Conservation (phyloP, 306 rosid species). For the Lotus japonicus region DNA sequence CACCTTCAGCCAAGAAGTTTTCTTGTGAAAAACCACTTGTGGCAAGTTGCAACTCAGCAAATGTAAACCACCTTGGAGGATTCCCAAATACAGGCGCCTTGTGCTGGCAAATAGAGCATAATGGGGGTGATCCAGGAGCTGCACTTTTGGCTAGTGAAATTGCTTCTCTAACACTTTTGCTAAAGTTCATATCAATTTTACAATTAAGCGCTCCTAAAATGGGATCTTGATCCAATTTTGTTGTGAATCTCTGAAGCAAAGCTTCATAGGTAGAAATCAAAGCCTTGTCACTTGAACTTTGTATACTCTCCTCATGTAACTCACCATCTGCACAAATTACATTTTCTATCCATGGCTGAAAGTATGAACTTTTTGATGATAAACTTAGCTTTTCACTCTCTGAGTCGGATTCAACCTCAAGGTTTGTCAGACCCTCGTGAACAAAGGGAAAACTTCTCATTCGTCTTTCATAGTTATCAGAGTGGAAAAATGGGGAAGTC, state of each 20-base stretch:
- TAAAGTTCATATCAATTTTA: constrained; percentile 54
- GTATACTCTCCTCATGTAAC: constrained; percentile 29
- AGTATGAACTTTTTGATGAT: constrained; percentile 49
- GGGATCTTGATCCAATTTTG: constrained; percentile 54
- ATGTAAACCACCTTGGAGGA: constrained; percentile 94
- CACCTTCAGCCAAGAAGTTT: constrained; percentile 98
- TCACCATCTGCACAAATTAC: constrained; percentile 41
- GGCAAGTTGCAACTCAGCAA: constrained; percentile 73
- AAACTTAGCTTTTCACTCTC: constrained; percentile 57
- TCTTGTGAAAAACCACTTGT: constrained; percentile 75
- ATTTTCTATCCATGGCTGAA: constrained; percentile 66
- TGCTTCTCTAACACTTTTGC: constrained; percentile 76
- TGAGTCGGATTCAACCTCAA: constrained; percentile 54
- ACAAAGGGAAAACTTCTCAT: constrained; percentile 36
- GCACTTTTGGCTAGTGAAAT: constrained; percentile 48
- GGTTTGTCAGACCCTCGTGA: constrained; percentile 33
- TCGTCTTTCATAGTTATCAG: constrained; percentile 38
- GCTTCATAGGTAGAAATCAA: constrained; percentile 43
- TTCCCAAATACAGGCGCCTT: constrained; percentile 87
- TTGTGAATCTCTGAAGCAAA: constrained; percentile 53
- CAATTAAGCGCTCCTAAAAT: constrained; percentile 35
- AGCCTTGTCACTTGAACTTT: constrained; percentile 33
- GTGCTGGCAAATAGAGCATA: constrained; percentile 96
- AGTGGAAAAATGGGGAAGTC: constrained; percentile 51
- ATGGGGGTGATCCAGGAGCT: constrained; percentile 83